Base-by-base conservation (phyloP, 306 rosid genomes). In the Sophora flavescens region DNA sequence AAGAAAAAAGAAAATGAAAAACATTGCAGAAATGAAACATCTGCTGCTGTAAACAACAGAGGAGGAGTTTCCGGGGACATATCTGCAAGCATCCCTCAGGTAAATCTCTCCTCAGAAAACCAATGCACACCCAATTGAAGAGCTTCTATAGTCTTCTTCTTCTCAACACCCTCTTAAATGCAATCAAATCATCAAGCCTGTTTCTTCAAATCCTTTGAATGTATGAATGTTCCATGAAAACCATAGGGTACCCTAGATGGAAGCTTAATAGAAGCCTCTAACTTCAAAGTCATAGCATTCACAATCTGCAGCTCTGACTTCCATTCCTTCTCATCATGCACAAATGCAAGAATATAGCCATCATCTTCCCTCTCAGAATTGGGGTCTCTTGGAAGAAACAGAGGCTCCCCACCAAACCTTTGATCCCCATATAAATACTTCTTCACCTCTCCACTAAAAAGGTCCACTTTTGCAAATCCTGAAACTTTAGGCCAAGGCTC, bases 401-500 rank as follows among this genome's bases (percentile, higher is more conserved):
- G 84, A 63, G 99, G 99, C 83, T 95, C 99, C 0, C 99, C 97
- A 0, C 99, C 99, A 28, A 72, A 95, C 76, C 79, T 86, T 9
- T 86, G 35, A 0, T 86, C 90, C 0, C 99, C 99, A 9, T 92
- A 92, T 0, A 90, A 36, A 26, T 80, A 87, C 80, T 89, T 91
- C 10, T 56, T 77, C 0, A 88, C 85, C 14, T 91, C 85, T 0
- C 97, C 99, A 3, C 66, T 88, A 2, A 64, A 78, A 10, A 95
- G 72, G 77, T 92, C 93, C 0, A 95, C 97, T 63, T 95, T 95
- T 0, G 97, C 98, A 38, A 95, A 92, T 0, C 99, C 97, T 0
- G 99, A 95, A 11, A 95, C 99, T 44, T 91, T 95, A 0, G 99
- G 99, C 99, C 99, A 95, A 8, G 99, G 98, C 76, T 95, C 97